Conservation (phyloP, 495 filamentous ascomycete genomes). For the Cudoniella acicularis region DNA sequence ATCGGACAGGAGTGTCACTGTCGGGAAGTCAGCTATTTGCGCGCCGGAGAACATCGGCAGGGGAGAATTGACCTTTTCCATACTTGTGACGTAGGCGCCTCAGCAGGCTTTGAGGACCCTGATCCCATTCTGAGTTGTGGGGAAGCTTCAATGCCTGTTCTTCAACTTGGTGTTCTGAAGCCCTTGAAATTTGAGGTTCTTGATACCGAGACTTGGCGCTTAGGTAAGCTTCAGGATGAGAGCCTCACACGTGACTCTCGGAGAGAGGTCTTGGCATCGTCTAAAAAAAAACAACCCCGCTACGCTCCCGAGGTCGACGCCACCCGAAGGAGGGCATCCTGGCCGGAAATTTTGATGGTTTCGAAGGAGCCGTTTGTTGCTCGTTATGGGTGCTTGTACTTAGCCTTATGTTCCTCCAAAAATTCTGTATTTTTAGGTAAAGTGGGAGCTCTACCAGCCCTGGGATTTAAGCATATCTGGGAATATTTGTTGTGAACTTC, state of each 20-base stretch:
- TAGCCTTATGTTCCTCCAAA: no score
- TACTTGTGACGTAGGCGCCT: slow-evolving; percentile 18
- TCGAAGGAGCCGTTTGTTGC: background rate
- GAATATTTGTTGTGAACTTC: no score
- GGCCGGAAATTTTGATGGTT: background rate
- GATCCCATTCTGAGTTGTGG: slow-evolving; percentile 25
- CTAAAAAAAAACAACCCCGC: background rate
- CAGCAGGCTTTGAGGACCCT: slow-evolving; percentile 21
- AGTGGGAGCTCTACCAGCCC: no score
- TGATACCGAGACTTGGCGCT: background rate
- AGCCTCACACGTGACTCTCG: background rate
- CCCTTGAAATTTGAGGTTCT: background rate
- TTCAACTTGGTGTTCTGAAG: background rate
- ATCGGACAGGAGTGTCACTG: slow-evolving; percentile 79
- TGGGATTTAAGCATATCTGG: no score
- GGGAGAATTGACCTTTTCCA: slow-evolving; percentile 23
- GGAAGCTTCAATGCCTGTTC: slow-evolving; percentile 20
- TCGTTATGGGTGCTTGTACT: no score
- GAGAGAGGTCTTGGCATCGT: background rate
- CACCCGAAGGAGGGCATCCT: background rate
- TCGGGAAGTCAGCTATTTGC: background rate
- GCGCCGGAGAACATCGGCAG: background rate
- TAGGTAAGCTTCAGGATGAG: background rate
- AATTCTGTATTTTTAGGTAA: no score
- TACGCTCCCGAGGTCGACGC: no score